These are phyloP conservation scores for Cladosporium sp. DNA, from an alignment of 2,329 filamentous ascomycete species.

Conservation along the genomic window DNA sequence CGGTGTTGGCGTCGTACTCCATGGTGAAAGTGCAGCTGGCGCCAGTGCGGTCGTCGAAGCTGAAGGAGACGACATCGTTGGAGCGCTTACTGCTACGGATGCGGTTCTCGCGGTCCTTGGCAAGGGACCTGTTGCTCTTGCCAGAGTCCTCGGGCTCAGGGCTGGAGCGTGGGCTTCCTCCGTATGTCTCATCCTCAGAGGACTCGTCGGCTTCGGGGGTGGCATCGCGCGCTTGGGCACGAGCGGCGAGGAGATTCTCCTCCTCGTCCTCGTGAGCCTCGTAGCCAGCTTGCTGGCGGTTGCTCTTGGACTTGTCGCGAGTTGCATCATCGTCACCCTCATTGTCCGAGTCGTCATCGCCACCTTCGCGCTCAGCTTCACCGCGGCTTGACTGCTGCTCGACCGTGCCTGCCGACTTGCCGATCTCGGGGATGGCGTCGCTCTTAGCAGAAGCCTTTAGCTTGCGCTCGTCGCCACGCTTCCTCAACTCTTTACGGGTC, in stretches of 20 bases:
- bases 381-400: conserved; percentile 49
- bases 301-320: conserved; percentile 70
- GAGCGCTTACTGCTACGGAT: conserved; percentile 60
- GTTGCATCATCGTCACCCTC: conserved; percentile 59
- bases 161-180: conserved; percentile 45
- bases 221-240: conserved; percentile 60
- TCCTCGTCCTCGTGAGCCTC: conserved; percentile 94
- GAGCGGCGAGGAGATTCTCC: conserved; percentile 71
- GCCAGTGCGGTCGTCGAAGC: conserved; percentile 73
- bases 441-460: conserved; percentile 55
- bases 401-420: conserved; percentile 59
- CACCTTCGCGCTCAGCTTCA: conserved; percentile 51
- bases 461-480: conserved; percentile 63
- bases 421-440: conserved; percentile 75
- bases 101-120: conserved; percentile 59
- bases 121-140: conserved; percentile 36
- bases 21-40: conserved; percentile 78
- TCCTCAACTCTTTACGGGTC: conserved; percentile 75
- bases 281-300: conserved; percentile 77
- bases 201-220: conserved; percentile 61
- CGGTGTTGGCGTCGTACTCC: conserved; percentile 74
- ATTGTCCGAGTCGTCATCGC: conserved; percentile 68
- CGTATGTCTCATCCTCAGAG: conserved; percentile 58
- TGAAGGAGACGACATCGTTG: conserved; percentile 71
- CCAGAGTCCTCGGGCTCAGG: conserved; percentile 42